phyloP scores from a whole-genome alignment of 2,329 filamentous ascomycete species.

The Zasmidium angulare region DNA sequence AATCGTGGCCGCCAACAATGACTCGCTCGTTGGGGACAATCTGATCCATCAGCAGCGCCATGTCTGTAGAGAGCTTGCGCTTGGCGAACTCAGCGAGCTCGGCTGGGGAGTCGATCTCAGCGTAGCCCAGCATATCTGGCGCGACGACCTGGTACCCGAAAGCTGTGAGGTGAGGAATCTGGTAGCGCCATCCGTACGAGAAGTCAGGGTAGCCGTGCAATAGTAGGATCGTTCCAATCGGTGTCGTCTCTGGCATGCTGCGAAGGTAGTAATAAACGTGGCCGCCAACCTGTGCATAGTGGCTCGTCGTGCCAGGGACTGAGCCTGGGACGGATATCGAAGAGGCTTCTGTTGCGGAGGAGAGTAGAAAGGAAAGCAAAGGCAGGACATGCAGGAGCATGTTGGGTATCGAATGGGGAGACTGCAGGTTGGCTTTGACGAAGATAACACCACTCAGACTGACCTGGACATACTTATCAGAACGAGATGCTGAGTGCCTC shows the following conservation, averaged over 20 bases:
- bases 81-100: slow-evolving; percentile 11
- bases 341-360: neutral
- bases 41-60: slow-evolving; percentile 66
- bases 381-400: neutral
- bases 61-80: slow-evolving; percentile 69
- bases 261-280: slow-evolving; percentile 5
- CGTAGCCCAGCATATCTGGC: slow-evolving; percentile 82
- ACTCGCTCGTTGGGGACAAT: slow-evolving; percentile 55
- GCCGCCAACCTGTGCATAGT: slow-evolving; percentile 5
- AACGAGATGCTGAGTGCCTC: too few relatives aligned
- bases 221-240: slow-evolving; percentile 53
- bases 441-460: too few relatives aligned
- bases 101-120: slow-evolving; percentile 55
- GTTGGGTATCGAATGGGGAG: too few relatives aligned
- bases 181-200: slow-evolving; percentile 79
- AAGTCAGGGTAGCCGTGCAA: slow-evolving; percentile 79
- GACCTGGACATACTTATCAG: too few relatives aligned
- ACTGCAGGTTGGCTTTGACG: too few relatives aligned
- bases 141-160: slow-evolving; percentile 74
- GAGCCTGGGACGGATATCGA: neutral
- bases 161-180: slow-evolving; percentile 71
- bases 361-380: neutral
- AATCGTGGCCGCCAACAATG: slow-evolving; percentile 85
- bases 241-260: slow-evolving; percentile 18
- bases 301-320: slow-evolving; percentile 1